Base-by-base conservation (phyloP, 495 filamentous ascomycete species). In the Penicillium lividum region DNA sequence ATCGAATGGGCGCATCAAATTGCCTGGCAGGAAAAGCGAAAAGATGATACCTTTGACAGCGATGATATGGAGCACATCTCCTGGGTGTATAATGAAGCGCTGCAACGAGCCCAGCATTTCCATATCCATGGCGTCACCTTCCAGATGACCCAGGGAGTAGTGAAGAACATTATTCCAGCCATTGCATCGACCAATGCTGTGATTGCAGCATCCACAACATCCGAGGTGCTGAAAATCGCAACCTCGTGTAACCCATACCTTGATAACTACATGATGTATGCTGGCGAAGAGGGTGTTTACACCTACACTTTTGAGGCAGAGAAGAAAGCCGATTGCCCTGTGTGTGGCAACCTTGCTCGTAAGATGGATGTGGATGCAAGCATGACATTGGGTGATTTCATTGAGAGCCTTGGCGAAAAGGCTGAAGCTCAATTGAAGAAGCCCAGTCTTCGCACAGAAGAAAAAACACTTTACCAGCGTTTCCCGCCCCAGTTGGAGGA, bases 231-330 rank as follows among this genome's bases (percentile, higher is more conserved):
- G 74, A 99, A 99, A 76, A 91, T 99, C 61, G 87, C 86, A 28
- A 95, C 92, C 40, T 82, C 78, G 45, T 84, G 84, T 55, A 93
- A 93, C 47, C 91, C 94, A 0, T 87, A 82, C 56, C 82, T 98
- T 1, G 85, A 90, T 61, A 99, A 95, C 68, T 99, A 99, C 72
- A 98, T 98, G 93, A 96, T 97, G 91, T 99, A 98, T 74, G 96
- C 87, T 30, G 95, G 95, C 38, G 91, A 99, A 68, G 93, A 94
- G 64, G 82, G 89, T 60, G 84, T 98, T 51, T 99, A 97, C 77
- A 99, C 95, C 0, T 96, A 97, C 69, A 98, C 93, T 0, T 98
- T 98, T 72, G 84, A 90, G 63, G 92, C 96, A 60, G 86, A 96
- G 70, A 87, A 89, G 76, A 97, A 97, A 68, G 77, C 84, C 7